phyloP scores from a whole-genome alignment of 495 filamentous ascomycete species.

The Neurospora sp. region DNA sequence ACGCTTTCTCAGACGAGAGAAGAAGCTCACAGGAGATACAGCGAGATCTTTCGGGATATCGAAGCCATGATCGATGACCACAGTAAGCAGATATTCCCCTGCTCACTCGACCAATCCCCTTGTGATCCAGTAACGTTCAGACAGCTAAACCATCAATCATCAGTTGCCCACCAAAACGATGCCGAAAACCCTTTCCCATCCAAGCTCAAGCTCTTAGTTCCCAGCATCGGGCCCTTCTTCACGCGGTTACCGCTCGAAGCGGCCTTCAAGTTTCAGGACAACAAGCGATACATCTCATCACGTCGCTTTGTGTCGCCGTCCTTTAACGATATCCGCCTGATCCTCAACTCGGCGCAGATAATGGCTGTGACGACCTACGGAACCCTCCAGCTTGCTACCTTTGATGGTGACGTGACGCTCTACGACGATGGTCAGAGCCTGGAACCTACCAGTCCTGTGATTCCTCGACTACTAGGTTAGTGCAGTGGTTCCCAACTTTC shows the following conservation, averaged over 20 bases:
- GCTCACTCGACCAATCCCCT: neutral
- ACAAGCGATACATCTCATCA: constrained; percentile 72
- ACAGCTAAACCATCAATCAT: neutral
- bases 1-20: constrained; percentile 52
- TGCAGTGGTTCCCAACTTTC: neutral
- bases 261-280: constrained; percentile 86
- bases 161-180: constrained; percentile 61
- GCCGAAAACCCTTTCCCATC: constrained; percentile 54
- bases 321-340: constrained; percentile 92
- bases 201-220: constrained; percentile 87
- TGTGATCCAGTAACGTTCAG: neutral
- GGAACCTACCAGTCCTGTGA: constrained; percentile 61
- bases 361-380: constrained; percentile 66
- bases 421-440: constrained; percentile 88
- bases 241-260: constrained; percentile 75
- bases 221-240: constrained; percentile 83
- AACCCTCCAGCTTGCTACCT: constrained; percentile 76
- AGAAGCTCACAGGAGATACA: constrained; percentile 71
- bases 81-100: constrained; percentile 43
- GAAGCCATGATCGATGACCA: constrained; percentile 87
- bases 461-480: constrained; percentile 58
- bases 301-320: constrained; percentile 92
- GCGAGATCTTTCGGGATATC: constrained; percentile 91
- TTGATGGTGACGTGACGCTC: constrained; percentile 95
- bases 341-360: constrained; percentile 89